These are phyloP conservation scores for Phytophthora syringae DNA, from an alignment of 352 stramenopile species.

Conservation along the genomic window DNA sequence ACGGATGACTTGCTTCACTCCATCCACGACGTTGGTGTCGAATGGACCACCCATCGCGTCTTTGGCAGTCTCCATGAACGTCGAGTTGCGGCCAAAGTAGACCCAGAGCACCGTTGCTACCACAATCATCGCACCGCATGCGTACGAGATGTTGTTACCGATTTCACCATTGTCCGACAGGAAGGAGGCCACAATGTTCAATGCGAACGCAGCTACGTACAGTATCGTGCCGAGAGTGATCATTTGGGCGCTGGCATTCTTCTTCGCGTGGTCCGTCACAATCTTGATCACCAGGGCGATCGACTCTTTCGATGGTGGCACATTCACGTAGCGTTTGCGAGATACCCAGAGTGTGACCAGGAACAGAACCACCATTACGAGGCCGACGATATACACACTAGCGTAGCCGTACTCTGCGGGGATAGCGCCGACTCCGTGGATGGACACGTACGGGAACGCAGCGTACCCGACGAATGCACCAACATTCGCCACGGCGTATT, in stretches of 20 bases:
- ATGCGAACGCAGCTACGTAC: conserved; percentile 39
- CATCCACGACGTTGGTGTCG: conserved; percentile 44
- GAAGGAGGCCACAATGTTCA: conserved; percentile 63
- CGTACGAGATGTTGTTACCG: conserved; percentile 52
- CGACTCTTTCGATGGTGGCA: too few species aligned
- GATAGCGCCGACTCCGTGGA: conserved; percentile 66
- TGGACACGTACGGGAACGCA: conserved; percentile 68
- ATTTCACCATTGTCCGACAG: conserved; percentile 36
- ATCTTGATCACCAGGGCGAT: too few species aligned
- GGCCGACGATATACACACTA: conserved; percentile 62
- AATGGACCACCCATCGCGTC: conserved; percentile 40
- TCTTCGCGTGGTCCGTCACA: too few species aligned
- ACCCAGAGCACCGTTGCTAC: conserved; percentile 53
- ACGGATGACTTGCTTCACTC: conserved; percentile 53
- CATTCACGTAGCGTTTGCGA: conserved; percentile 53
- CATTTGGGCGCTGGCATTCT: too few species aligned
- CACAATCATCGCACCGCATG: conserved; percentile 31
- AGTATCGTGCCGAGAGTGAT: conserved; percentile 35
- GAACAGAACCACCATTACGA: conserved; percentile 42
- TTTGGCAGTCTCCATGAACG: conserved; percentile 49
- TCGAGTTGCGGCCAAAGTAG: conserved; percentile 41
- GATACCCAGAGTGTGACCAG: conserved; percentile 40
- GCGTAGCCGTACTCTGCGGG: conserved; percentile 77
- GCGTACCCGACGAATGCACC: conserved; percentile 73
- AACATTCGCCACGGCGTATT: conserved; percentile 81